phyloP scores from a whole-genome alignment of 2,329 filamentous ascomycete genomes.

The Verticillium dahliae region DNA sequence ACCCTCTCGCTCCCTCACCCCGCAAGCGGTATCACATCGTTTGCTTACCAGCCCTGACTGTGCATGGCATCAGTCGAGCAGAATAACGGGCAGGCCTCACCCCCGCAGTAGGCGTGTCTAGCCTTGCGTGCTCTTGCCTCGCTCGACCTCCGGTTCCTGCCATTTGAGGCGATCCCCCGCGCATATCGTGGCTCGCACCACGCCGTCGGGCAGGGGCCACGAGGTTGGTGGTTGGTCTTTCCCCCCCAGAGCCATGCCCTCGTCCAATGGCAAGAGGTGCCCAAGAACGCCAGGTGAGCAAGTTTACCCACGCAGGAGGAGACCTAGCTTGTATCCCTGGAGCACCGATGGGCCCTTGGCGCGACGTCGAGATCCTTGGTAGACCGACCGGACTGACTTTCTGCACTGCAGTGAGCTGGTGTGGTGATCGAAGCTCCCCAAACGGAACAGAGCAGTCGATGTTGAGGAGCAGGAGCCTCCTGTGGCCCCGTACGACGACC shows the following conservation, averaged over 20 bases:
- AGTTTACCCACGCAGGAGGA: background rate
- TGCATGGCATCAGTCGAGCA: background rate
- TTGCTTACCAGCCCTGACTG: background rate
- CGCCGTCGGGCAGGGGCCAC: background rate
- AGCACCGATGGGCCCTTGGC: background rate
- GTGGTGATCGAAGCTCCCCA: background rate
- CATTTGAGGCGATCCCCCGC: background rate
- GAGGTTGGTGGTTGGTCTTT: background rate
- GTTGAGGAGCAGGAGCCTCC: background rate
- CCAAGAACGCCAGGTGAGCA: background rate
- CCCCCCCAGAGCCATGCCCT: background rate
- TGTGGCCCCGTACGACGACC: background rate
- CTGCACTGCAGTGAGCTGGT: background rate
- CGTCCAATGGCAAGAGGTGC: background rate
- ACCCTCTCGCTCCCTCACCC: background rate
- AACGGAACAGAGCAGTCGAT: background rate
- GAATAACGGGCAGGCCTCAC: background rate
- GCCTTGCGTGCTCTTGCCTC: background rate
- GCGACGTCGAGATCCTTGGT: background rate
- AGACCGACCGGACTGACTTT: background rate
- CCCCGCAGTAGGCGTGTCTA: background rate
- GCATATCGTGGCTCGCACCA: background rate
- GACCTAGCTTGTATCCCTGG: background rate
- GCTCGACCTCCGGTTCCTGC: background rate
- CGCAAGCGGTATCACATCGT: background rate